phyloP scores from a whole-genome alignment of 495 filamentous ascomycete genomes.

The Penicillium coprophilum region DNA sequence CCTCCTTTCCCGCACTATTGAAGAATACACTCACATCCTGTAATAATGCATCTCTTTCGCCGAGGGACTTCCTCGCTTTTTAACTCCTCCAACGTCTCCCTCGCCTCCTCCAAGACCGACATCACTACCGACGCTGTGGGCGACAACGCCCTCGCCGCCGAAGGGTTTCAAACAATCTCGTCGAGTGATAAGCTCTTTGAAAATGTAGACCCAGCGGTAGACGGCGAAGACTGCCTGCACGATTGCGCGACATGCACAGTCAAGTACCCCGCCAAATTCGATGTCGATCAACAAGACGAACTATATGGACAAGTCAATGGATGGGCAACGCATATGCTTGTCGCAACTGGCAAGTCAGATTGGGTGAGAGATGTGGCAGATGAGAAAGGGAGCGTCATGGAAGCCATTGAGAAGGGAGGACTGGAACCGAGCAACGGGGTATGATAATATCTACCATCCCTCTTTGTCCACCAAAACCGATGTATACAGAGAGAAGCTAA shows the following conservation, averaged over 20 bases:
- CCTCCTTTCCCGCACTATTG: neutral
- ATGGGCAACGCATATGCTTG: conserved; percentile 85
- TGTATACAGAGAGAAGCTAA: conserved; percentile 7
- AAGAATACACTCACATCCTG: neutral
- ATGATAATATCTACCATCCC: conserved; percentile 27
- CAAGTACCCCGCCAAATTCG: conserved; percentile 71
- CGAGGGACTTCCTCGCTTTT: conserved; percentile 38
- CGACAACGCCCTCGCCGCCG: conserved; percentile 21
- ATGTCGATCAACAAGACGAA: conserved; percentile 72
- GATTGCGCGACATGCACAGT: conserved; percentile 86
- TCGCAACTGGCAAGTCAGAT: conserved; percentile 92
- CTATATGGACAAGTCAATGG: conserved; percentile 86
- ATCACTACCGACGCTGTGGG: conserved; percentile 26
- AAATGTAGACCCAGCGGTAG: conserved; percentile 64
- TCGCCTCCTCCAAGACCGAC: conserved; percentile 31
- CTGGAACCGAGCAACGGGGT: conserved; percentile 75
- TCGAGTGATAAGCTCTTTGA: conserved; percentile 40
- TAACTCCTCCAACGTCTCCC: conserved; percentile 30
- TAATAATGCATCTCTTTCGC: conserved; percentile 41
- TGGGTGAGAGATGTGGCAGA: conserved; percentile 90
- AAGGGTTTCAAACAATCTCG: conserved; percentile 43
- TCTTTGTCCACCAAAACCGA: neutral
- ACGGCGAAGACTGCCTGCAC: conserved; percentile 85
- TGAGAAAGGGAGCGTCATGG: conserved; percentile 93
- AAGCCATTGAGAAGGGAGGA: conserved; percentile 69